phyloP scores from a whole-genome alignment of 257 asterid species.

The Voacanga thouarsii region DNA sequence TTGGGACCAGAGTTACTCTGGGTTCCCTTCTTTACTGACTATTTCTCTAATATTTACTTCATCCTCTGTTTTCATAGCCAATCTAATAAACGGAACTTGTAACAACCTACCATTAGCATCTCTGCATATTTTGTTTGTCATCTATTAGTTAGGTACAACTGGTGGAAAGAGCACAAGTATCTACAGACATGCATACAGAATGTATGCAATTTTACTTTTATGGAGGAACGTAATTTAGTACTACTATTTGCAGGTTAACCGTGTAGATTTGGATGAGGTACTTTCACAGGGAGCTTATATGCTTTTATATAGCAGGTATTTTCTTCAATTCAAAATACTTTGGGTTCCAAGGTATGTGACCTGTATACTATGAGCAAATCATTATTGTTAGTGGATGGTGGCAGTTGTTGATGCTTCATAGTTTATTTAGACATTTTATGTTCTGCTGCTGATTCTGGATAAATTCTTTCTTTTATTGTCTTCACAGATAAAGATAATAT shows the following conservation, averaged over 20 bases:
- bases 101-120: background rate
- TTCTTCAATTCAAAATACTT: conserved; percentile 14
- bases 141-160: background rate
- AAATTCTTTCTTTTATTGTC: background rate
- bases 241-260: conserved; percentile 50
- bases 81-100: background rate
- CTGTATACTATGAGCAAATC: background rate
- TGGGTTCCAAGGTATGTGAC: background rate
- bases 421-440: background rate
- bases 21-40: background rate
- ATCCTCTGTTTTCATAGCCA: background rate
- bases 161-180: background rate
- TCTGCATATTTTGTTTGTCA: background rate
- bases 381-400: background rate
- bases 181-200: background rate
- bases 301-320: conserved; percentile 92
- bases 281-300: conserved; percentile 97
- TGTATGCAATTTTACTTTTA: background rate
- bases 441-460: background rate
- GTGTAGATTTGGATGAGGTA: conserved; percentile 78
- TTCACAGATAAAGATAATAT: background rate
- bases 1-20: background rate
- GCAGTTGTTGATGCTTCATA: background rate
- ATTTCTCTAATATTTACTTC: background rate
- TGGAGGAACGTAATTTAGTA: background rate